Percentiles rank a stretch among this genome's conserved stretches.
Conservation (phyloP, 78 protist species). For the Dictyostelium intermedium region DNA sequence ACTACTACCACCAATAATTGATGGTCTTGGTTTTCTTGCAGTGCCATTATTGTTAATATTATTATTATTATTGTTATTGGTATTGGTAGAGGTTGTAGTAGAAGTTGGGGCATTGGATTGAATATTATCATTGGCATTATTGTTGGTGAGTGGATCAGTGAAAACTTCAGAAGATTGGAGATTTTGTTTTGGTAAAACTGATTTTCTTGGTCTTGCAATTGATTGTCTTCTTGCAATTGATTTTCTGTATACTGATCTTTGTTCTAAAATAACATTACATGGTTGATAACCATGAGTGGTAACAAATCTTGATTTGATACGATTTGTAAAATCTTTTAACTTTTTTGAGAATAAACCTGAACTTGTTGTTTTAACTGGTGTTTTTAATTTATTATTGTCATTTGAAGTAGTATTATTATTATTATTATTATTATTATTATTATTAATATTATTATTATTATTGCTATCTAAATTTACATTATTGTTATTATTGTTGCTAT, state of each 20-base stretch:
- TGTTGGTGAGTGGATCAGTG: not conserved
- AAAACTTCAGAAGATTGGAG: not conserved
- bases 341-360: constrained; percentile 21
- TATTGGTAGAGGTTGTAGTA: not conserved
- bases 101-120: not conserved
- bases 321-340: constrained; percentile 31
- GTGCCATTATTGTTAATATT: not conserved
- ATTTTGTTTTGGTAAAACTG: constrained; percentile 10
- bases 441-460: not conserved
- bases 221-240: constrained; percentile 47
- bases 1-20: not conserved
- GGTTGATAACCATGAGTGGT: constrained; percentile 46
- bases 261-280: constrained; percentile 58
- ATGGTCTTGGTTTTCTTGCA: not conserved
- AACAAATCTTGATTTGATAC: constrained; percentile 6
- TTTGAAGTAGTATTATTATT: not conserved
- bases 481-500: not conserved
- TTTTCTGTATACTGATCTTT: not conserved
- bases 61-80: not conserved
- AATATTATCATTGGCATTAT: not conserved
- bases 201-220: constrained; percentile 21
- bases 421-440: not conserved
- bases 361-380: not conserved
- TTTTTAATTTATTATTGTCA: not conserved
- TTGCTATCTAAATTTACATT: not conserved